Evolutionary conservation across 2,329 filamentous ascomycete genomes (phyloP).

Genomic region (Gnomoniopsis sp.): DNA sequence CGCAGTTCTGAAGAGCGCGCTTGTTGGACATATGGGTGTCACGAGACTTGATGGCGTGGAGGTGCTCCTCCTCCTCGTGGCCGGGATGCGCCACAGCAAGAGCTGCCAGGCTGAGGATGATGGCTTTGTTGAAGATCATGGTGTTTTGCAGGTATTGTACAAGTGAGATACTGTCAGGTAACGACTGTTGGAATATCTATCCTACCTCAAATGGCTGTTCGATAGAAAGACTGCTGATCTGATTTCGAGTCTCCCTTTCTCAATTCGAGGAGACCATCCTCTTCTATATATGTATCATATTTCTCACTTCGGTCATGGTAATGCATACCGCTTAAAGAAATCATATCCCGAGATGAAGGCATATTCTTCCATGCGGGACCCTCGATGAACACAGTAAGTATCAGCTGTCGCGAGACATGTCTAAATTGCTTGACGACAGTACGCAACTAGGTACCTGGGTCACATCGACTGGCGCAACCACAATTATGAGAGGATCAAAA

Average conservation of each 20-base stretch:
- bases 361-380: background rate
- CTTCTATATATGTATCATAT: too few species aligned
- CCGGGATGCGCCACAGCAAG: constrained; percentile 9
- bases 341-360: background rate
- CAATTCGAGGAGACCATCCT: too few species aligned
- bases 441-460: background rate
- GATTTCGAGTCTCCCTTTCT: too few species aligned
- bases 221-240: too few species aligned
- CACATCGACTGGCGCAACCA: background rate
- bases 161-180: background rate
- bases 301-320: too few species aligned
- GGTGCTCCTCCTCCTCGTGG: constrained; percentile 4
- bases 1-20: constrained; percentile 9
- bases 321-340: too few species aligned
- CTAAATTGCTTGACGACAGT: background rate
- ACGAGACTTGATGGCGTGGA: background rate
- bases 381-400: too few species aligned
- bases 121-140: constrained; percentile 10
- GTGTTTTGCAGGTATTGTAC: background rate
- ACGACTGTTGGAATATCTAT: background rate
- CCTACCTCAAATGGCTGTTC: background rate
- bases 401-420: too few species aligned
- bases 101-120: constrained; percentile 3
- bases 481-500: background rate
- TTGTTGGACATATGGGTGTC: background rate